Conservation (phyloP, 2,329 filamentous ascomycete species). For the Pseudogymnoascus sp. region DNA sequence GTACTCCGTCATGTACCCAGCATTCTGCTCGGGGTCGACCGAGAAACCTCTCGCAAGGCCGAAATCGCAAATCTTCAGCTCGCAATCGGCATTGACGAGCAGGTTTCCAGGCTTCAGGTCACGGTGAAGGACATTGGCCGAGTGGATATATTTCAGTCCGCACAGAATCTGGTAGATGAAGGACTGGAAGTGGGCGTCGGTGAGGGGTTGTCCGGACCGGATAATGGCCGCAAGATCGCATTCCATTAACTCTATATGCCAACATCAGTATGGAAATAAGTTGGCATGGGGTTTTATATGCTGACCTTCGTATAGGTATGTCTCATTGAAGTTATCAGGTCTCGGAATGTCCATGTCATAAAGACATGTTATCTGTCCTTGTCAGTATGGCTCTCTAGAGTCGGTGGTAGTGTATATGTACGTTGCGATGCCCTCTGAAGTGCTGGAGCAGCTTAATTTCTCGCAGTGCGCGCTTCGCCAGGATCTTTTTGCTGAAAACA, state of each 20-base stretch:
- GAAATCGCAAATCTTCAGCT: conserved; percentile 99
- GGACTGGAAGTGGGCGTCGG: conserved; percentile 97
- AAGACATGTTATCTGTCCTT: conserved; percentile 81
- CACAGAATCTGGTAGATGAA: conserved; percentile 99
- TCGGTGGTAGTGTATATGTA: conserved; percentile 38
- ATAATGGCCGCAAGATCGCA: conserved; percentile 98
- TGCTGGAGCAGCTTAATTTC: conserved; percentile 99
- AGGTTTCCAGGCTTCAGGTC: conserved; percentile 96
- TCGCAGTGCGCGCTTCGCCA: conserved; percentile 92
- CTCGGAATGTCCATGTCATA: conserved; percentile 99
- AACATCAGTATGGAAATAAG: conserved; percentile 17
- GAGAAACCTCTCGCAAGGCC: conserved; percentile 94
- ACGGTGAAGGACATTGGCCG: conserved; percentile 92
- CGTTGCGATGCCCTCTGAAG: conserved; percentile 84
- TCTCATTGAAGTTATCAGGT: conserved; percentile 97
- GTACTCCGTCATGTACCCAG: conserved; percentile 99
- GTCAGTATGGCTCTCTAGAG: conserved; percentile 30
- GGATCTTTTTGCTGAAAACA: conserved; percentile 99
- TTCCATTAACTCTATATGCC: conserved; percentile 82
- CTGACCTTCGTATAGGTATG: conserved; percentile 92
- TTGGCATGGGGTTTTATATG: neutral
- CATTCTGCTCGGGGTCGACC: conserved; percentile 94
- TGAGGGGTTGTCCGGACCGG: conserved; percentile 90
- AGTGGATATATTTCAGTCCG: conserved; percentile 98
- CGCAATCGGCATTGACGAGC: conserved; percentile 96